Evolutionary conservation across 2,329 filamentous ascomycete species (phyloP), one percentile per base, ranked within the genome.

Genomic region (Aspergillus viridinutans): DNA sequence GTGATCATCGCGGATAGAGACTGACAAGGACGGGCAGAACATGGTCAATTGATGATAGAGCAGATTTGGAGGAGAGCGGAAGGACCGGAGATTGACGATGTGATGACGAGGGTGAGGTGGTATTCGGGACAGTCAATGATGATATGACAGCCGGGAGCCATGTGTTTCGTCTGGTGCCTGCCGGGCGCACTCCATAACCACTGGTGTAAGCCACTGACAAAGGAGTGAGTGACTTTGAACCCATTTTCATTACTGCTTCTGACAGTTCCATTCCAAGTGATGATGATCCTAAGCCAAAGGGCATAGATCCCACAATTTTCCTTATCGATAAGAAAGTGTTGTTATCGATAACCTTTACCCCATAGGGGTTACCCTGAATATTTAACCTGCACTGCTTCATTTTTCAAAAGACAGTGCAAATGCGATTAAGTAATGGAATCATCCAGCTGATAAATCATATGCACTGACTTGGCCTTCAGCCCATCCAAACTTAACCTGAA

Each of bases 81-180:
- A 53, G 25, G 26, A 23, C 38, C 54, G 58, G 60, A 56, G 49
- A 3, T 50, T 53, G 58, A 61, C 53, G 40, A 42, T 23, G 43
- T 14, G 29, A 58, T 59, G 57, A 59, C 53, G 51, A 54, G 25
- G 25, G 38, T 51, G 49, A 52, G 40, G 59, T 63, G 42, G 61
- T 56, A 61, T 49, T 43, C 59, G 54, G 47, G 51, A 49, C 12
- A 54, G 52, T 62, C 61, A 50, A 62, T 62, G 59, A 64, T 64
- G 53, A 38, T 23, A 20, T 43, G 40, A 43, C 20, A 43, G 40
- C 40, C 21, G n/a, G 7, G 20, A 43, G 1, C 40, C 40, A 43
- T 12, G 40, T 1, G 8, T 12, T 9, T 9, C 21, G n/a, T 21
- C n/a, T 7, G 32, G 32, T 38, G 14, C 40, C n/a, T 43, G 40